A percentile compares a stretch with the other conserved stretches of the same genome.
phyloP scores from a whole-genome alignment of 2,329 filamentous ascomycete species.

The Calonectria multiphialidica region DNA sequence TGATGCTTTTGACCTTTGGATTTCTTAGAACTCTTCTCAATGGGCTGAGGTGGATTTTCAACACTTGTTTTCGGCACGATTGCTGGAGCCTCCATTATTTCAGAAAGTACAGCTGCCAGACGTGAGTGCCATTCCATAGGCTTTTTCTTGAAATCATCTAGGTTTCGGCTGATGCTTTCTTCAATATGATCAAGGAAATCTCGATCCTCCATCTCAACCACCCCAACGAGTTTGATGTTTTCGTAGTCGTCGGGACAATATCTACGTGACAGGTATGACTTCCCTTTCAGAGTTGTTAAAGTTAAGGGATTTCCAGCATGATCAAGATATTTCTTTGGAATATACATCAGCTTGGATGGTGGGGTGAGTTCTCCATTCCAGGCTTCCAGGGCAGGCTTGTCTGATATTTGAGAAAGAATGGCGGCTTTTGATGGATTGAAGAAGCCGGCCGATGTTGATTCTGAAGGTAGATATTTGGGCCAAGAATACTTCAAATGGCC shows the following conservation, averaged over 20 bases:
- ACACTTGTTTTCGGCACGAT: not conserved
- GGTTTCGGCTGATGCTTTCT: not conserved
- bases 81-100: not conserved
- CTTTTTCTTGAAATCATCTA: not conserved
- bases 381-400: not conserved
- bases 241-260: not conserved
- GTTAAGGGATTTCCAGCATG: not conserved
- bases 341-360: not conserved
- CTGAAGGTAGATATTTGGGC: not conserved
- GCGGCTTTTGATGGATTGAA: not conserved
- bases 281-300: not conserved
- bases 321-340: not conserved
- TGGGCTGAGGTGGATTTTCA: not conserved
- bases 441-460: not conserved
- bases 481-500: not conserved
- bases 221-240: not conserved
- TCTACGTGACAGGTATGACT: not conserved
- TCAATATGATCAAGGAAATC: not conserved
- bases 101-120: not conserved
- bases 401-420: not conserved
- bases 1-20: not conserved
- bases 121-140: not conserved
- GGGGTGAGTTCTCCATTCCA: not conserved
- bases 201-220: not conserved
- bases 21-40: not conserved